Percentiles rank a stretch among this genome's conserved stretches.
phyloP scores from a whole-genome alignment of 108 stramenopile genomes.

The Chaetoceros tenuissimus region DNA sequence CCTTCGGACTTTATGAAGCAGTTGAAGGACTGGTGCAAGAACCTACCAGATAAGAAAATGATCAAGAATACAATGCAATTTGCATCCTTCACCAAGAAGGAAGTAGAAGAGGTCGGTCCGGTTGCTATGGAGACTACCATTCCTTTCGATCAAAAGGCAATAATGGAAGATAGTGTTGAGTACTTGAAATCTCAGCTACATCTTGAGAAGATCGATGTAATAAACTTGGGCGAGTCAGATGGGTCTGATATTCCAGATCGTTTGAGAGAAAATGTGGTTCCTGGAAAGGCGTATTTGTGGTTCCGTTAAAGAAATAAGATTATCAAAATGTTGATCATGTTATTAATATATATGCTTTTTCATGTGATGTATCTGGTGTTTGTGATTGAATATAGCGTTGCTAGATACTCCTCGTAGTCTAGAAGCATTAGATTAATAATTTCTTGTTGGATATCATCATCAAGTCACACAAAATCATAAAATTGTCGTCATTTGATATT shows the following conservation, averaged over 20 bases:
- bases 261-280: constrained; percentile 42
- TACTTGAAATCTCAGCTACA: constrained; percentile 71
- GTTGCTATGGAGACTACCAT: constrained; percentile 76
- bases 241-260: constrained; percentile 40
- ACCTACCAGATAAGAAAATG: constrained; percentile 78
- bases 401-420: no score
- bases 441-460: no score
- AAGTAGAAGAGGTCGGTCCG: constrained; percentile 77
- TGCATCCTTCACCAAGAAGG: constrained; percentile 83
- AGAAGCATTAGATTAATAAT: no score
- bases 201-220: constrained; percentile 41
- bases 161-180: constrained; percentile 45
- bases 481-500: no score
- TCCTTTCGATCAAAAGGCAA: constrained; percentile 78
- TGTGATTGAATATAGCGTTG: no score
- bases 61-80: constrained; percentile 91
- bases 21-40: constrained; percentile 63
- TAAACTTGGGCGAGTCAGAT: constrained; percentile 39
- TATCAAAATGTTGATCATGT: no score
- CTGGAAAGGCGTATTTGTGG: constrained; percentile 74
- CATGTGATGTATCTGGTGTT: no score
- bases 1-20: constrained; percentile 58
- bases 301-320: constrained; percentile 57
- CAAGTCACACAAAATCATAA: no score
- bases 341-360: no score